These are phyloP conservation scores for Actinomucor elegans DNA, from an alignment of 371 early-diverging fungal genomes.

Conservation along the genomic window DNA sequence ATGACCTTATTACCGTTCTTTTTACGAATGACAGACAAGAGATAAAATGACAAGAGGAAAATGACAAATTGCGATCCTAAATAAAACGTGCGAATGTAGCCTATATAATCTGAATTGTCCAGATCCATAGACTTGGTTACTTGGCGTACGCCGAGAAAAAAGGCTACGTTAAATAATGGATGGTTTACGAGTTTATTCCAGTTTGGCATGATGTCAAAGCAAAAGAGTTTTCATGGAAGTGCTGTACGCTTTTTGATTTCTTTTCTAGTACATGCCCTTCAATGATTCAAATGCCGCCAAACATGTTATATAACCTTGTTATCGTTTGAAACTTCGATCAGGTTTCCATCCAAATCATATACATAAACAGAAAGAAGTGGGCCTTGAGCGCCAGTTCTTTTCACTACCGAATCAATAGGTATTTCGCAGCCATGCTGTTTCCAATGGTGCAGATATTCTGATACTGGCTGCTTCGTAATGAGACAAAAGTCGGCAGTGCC, in stretches of 20 bases:
- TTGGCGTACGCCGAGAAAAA: constrained; percentile 35
- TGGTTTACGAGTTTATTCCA: constrained; percentile 16
- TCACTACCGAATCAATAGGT: neutral
- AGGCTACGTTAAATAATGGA: constrained; percentile 31
- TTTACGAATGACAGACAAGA: constrained; percentile 30
- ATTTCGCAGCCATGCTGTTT: constrained; percentile 4
- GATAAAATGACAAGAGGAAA: constrained; percentile 28
- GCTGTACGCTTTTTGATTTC: too few relatives aligned
- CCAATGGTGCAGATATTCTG: constrained; percentile 13
- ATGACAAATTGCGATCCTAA: constrained; percentile 27
- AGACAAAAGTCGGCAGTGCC: constrained; percentile 21
- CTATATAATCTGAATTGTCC: constrained; percentile 26
- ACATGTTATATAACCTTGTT: too few relatives aligned
- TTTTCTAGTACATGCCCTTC: too few relatives aligned
- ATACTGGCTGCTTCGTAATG: constrained; percentile 12
- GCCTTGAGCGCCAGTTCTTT: constrained; percentile 13
- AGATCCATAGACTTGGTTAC: constrained; percentile 27
- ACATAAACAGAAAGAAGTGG: constrained; percentile 6
- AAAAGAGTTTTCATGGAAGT: too few relatives aligned
- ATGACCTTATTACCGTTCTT: constrained; percentile 39
- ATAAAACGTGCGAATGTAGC: constrained; percentile 33
- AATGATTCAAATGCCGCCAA: too few relatives aligned
- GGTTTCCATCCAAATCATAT: constrained; percentile 18
- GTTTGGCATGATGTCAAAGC: constrained; percentile 4
- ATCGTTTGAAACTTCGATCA: constrained; percentile 17